phyloP scores from a whole-genome alignment of 106 monocot species.

The Apostasia ramifera region DNA sequence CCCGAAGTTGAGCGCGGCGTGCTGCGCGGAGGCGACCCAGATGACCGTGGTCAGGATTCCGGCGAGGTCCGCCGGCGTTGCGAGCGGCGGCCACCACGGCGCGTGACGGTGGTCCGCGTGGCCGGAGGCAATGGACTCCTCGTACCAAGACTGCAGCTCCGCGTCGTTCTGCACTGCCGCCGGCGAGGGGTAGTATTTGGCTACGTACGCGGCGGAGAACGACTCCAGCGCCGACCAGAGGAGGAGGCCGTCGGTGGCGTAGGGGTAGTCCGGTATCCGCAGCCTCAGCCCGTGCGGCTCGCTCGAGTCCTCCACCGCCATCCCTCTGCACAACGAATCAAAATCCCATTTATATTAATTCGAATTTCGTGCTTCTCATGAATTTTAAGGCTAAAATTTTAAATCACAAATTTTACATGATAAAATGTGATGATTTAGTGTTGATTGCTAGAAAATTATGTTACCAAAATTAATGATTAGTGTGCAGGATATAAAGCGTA shows the following conservation, averaged over 20 bases:
- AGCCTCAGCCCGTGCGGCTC: constrained; percentile 68
- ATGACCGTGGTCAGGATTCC: constrained; percentile 72
- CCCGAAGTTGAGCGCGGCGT: constrained; percentile 92
- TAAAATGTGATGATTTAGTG: neutral
- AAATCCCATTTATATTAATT: neutral
- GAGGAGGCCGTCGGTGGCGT: constrained; percentile 88
- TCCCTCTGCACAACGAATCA: constrained; percentile 27
- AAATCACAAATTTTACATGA: too few relatives aligned
- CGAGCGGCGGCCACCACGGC: constrained; percentile 75
- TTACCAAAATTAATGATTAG: neutral
- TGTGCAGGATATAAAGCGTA: neutral
- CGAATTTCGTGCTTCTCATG: too few relatives aligned
- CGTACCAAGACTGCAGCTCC: constrained; percentile 87
- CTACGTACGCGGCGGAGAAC: constrained; percentile 49
- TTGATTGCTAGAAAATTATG: neutral
- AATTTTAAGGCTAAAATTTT: too few relatives aligned
- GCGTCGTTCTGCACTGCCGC: constrained; percentile 34
- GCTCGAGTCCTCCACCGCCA: constrained; percentile 71
- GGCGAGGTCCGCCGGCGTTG: constrained; percentile 33
- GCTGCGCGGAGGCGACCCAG: constrained; percentile 88
- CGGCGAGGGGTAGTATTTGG: constrained; percentile 35
- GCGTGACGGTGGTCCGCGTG: constrained; percentile 62
- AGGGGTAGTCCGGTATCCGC: constrained; percentile 84
- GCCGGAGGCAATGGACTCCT: constrained; percentile 52
- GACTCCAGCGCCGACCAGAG: constrained; percentile 73